Evolutionary conservation across 768 basidiomycete genomes (phyloP).

Genomic region (Termitomyces sp.): DNA sequence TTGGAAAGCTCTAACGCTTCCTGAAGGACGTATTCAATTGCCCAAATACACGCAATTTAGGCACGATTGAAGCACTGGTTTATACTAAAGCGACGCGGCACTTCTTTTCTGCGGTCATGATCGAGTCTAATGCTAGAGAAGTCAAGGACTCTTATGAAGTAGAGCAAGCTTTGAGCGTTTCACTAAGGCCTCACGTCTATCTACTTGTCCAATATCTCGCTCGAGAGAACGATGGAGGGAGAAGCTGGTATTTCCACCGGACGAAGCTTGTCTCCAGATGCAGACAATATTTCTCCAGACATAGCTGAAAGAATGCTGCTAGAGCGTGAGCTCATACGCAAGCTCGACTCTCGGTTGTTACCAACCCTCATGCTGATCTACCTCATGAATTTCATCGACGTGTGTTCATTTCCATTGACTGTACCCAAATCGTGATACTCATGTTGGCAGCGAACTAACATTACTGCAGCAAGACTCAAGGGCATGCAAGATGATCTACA

Average conservation of each 20-base stretch:
- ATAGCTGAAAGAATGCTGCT: conserved; percentile 25
- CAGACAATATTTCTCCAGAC: background rate
- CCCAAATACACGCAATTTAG: background rate
- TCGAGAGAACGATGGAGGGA: background rate
- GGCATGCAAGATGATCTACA: conserved; percentile 44
- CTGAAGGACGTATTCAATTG: background rate
- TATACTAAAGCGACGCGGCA: background rate
- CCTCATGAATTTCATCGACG: conserved; percentile 67
- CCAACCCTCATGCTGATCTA: conserved; percentile 53
- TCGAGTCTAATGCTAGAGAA: background rate
- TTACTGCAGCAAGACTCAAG: conserved; percentile 42
- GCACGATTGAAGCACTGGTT: background rate
- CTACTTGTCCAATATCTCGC: too few relatives aligned
- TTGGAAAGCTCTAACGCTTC: background rate
- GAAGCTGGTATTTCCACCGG: background rate
- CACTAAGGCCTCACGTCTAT: background rate
- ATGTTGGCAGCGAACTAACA: conserved; percentile 33
- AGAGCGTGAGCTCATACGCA: conserved; percentile 42
- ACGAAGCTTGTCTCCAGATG: background rate
- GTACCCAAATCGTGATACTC: background rate
- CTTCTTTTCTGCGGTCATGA: background rate
- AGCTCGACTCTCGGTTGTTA: conserved; percentile 49
- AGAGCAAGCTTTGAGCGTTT: background rate
- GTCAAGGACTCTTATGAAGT: background rate
- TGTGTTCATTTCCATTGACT: conserved; percentile 18